A percentile compares a stretch with the other conserved stretches of the same genome.
Evolutionary conservation across 192 early-diverging fungal genomes (phyloP).

Genomic region (Backusella sp.): DNA sequence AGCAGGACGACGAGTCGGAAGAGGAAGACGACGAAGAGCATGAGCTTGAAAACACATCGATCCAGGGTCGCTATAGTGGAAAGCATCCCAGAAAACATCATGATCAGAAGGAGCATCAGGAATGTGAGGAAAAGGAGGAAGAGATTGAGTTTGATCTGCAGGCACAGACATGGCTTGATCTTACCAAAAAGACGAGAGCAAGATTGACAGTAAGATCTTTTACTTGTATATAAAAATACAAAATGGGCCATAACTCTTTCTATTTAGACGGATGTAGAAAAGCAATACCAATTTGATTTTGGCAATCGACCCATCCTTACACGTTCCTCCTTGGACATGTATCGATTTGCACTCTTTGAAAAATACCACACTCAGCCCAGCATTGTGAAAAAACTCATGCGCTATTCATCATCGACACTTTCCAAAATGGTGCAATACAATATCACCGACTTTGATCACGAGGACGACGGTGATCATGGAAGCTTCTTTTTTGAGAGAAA

Average conservation of each 20-base stretch:
- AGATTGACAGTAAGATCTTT: slow-evolving; percentile 34
- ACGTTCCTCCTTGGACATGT: slow-evolving; percentile 62
- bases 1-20: slow-evolving; percentile 43
- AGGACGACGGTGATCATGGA: slow-evolving; percentile 17
- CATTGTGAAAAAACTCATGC: slow-evolving; percentile 29
- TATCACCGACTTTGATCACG: slow-evolving; percentile 37
- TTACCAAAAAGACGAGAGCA: slow-evolving; percentile 50
- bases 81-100: slow-evolving; percentile 13
- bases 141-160: slow-evolving; percentile 56
- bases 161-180: slow-evolving; percentile 52
- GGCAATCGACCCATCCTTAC: slow-evolving; percentile 51
- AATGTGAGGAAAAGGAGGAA: slow-evolving; percentile 31
- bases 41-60: background rate
- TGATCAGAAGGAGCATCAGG: slow-evolving; percentile 39
- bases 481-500: slow-evolving; percentile 30
- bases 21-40: slow-evolving; percentile 25
- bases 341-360: slow-evolving; percentile 47
- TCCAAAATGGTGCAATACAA: slow-evolving; percentile 17
- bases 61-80: background rate
- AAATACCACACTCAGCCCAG: slow-evolving; percentile 32
- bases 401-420: slow-evolving; percentile 20
- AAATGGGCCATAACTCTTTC: no score
- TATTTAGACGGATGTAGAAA: slow-evolving; percentile 31
- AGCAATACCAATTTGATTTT: slow-evolving; percentile 50
- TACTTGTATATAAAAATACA: background rate